Conservation (phyloP, 495 filamentous ascomycete genomes). For the Talaromyces liani region DNA sequence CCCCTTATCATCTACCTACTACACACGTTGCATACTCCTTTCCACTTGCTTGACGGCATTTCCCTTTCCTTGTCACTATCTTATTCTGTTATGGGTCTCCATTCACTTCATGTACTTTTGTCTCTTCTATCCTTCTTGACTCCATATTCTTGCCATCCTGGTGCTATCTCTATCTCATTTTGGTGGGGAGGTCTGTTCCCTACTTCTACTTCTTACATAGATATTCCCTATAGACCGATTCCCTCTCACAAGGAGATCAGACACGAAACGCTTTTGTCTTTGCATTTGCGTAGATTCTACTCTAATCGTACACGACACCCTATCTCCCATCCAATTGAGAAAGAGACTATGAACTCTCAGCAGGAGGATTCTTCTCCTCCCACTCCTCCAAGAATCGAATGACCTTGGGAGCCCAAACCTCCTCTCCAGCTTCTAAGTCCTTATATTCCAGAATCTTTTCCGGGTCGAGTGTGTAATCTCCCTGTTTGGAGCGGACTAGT, state of each 20-base stretch:
- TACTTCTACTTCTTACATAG: background rate
- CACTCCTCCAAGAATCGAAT: conserved; percentile 56
- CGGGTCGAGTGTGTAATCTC: conserved; percentile 55
- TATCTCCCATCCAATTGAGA: background rate
- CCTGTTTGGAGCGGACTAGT: conserved; percentile 74
- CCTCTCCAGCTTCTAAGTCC: conserved; percentile 70
- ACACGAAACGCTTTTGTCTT: background rate
- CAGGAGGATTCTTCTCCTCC: conserved; percentile 31
- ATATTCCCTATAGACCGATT: background rate
- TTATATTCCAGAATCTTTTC: conserved; percentile 75
- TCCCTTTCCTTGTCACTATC: background rate
- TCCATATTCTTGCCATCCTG: background rate
- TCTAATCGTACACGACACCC: background rate
- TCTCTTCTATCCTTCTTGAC: background rate
- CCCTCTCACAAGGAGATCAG: background rate
- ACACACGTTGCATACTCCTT: background rate
- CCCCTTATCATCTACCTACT: background rate
- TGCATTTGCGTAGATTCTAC: background rate
- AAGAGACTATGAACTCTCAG: background rate
- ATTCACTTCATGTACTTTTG: background rate
- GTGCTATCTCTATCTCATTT: background rate
- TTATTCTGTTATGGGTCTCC: background rate
- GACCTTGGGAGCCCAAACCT: conserved; percentile 76
- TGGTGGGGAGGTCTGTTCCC: conserved; percentile 1
- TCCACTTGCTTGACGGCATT: background rate